Base-by-base conservation (phyloP, 2,329 filamentous ascomycete genomes). In the Cordyceps tenuipes region DNA sequence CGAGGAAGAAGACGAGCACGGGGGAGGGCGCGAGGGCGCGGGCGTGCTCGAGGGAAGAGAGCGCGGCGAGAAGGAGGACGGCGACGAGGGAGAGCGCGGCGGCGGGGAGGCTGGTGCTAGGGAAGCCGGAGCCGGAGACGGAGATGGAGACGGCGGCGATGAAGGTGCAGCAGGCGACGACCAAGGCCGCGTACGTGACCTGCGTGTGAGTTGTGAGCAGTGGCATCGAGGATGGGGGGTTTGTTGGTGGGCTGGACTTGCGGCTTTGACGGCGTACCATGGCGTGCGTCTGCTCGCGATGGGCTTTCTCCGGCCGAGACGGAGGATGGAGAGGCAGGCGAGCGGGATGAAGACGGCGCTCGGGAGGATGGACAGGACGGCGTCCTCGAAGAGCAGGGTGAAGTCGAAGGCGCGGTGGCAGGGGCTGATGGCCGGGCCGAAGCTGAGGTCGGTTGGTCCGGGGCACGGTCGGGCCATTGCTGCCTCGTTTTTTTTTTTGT, bases 361-460 rank as follows among this genome's bases (percentile, higher is more conserved):
- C 3, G 53, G 53, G 34, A 56, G 26, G 3, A 56, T 41, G 41
- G 53, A 46, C n/a, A 56, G 9, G 17, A 56, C 10, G 8, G 53
- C 34, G n/a, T 56, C 41, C 41, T 56, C 53, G 21, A 56, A 56
- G 9, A 56, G 34, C 12, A 56, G 9, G 1, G 53, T 56, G 9
- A 56, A 56, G 41, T 56, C 53, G 5, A 56, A 56, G 53, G 13
- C 13, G 46, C 53, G 34, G 41, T 56, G 17, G 21, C 53, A 56
- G 23, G 53, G 47, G n/a, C 43, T 47, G 53, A 56, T 31, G 26
- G 53, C 26, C 8, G 53, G 53, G 43, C 53, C 53, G 31, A 56
- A 56, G 26, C 53, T 34, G 4, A 36, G 21, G 29, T 56, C 53
- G 17, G 23, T 23, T 7, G 53, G 41, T 8, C 4, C 17, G 15